phyloP scores from a whole-genome alignment of 352 stramenopile species.

The Phytophthora pistaciae region DNA sequence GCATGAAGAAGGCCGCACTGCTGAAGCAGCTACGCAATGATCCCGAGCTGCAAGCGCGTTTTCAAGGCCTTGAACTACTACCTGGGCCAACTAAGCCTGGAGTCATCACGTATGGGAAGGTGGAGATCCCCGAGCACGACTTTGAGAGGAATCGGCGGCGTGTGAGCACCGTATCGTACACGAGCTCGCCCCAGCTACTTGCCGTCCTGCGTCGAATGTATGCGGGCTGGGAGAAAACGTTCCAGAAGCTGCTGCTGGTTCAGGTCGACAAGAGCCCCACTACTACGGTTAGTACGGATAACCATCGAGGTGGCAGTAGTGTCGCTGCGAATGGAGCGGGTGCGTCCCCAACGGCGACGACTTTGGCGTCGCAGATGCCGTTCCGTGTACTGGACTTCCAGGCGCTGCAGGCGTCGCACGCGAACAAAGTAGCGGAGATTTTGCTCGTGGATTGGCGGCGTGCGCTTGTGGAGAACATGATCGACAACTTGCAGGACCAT shows the following conservation, averaged over 20 bases:
- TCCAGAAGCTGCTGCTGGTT: conserved; percentile 78
- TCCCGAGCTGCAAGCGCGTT: conserved; percentile 70
- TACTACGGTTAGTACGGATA: conserved; percentile 2
- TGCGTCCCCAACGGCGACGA: conserved; percentile 10
- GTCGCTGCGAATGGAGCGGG: conserved; percentile 3
- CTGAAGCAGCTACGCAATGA: conserved; percentile 68
- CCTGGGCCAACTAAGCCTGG: conserved; percentile 24
- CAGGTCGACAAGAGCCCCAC: conserved; percentile 50
- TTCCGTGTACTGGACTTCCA: conserved; percentile 90
- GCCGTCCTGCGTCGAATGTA: conserved; percentile 90
- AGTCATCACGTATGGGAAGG: conserved; percentile 74
- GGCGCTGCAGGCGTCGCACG: conserved; percentile 74
- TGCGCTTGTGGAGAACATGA: conserved; percentile 92
- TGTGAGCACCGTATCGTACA: conserved; percentile 59
- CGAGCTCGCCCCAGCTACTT: conserved; percentile 71
- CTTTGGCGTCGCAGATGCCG: conserved; percentile 70
- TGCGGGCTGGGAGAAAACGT: conserved; percentile 91
- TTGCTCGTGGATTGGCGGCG: conserved; percentile 90
- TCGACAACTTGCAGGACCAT: conserved; percentile 95
- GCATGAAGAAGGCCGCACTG: conserved; percentile 94
- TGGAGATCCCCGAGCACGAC: conserved; percentile 75
- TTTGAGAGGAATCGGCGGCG: conserved; percentile 70
- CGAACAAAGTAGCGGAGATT: conserved; percentile 82
- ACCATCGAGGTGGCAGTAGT: conserved; percentile 8
- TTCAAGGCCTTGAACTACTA: conserved; percentile 72